phyloP scores from a whole-genome alignment of 2,329 filamentous ascomycete species.

The Trichoderma sp. region DNA sequence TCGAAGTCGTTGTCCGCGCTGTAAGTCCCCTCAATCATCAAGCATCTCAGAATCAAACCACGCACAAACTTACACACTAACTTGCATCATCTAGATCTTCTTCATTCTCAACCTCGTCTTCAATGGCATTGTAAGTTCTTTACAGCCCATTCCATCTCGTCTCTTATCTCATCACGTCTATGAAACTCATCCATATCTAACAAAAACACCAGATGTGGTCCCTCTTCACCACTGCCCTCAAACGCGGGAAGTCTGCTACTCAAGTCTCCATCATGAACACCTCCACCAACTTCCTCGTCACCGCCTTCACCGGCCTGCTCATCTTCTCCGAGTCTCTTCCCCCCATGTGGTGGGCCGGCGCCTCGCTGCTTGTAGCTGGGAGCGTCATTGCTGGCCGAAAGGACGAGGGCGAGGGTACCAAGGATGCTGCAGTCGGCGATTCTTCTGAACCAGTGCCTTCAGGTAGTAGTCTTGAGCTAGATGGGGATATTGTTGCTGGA shows the following conservation, averaged over 20 bases:
- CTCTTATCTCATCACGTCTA: background rate
- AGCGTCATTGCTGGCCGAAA: conserved; percentile 77
- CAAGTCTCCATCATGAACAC: conserved; percentile 83
- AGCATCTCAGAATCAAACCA: background rate
- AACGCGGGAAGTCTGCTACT: conserved; percentile 71
- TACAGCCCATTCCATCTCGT: no score
- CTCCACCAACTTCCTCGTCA: conserved; percentile 78
- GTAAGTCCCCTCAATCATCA: conserved; percentile 42
- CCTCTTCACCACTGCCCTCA: conserved; percentile 77
- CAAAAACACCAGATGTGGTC: conserved; percentile 67
- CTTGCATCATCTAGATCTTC: conserved; percentile 58
- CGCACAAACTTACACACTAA: no score
- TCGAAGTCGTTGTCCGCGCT: conserved; percentile 53
- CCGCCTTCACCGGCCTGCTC: conserved; percentile 67
- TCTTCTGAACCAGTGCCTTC: conserved; percentile 37
- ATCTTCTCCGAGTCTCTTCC: conserved; percentile 74
- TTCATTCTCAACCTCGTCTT: conserved; percentile 74
- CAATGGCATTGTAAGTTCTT: conserved; percentile 63
- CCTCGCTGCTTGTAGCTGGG: conserved; percentile 69
- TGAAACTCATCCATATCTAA: background rate
- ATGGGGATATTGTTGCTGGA: conserved; percentile 29
- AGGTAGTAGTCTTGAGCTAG: conserved; percentile 28
- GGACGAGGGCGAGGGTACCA: conserved; percentile 50
- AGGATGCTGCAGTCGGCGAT: conserved; percentile 30
- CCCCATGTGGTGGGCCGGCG: conserved; percentile 75